Base-by-base conservation (phyloP, 78 protist genomes). In the Dictyostelium intermedium region DNA sequence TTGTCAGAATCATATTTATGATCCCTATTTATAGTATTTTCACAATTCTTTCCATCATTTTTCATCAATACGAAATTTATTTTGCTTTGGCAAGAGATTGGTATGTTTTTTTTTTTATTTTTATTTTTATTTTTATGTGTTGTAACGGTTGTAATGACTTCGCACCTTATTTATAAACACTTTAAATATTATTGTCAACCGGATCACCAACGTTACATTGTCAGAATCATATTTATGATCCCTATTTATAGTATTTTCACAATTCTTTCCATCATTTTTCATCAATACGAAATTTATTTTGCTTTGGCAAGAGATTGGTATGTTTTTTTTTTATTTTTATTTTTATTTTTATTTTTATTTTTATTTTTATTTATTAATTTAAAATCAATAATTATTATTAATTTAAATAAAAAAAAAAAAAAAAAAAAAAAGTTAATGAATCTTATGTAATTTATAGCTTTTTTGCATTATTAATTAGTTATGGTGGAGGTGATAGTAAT, bases 391-490 rank as follows among this genome's bases (percentile, higher is more conserved):
- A n/a, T n/a, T n/a, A n/a, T n/a, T n/a, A n/a, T n/a, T n/a, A n/a
- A n/a, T n/a, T n/a, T n/a, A n/a, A n/a, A n/a, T n/a, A n/a, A n/a
- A n/a, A n/a, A n/a, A n/a, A n/a, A n/a, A n/a, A n/a, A n/a, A n/a
- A n/a, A n/a, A n/a, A n/a, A n/a, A n/a, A n/a, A n/a, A n/a, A n/a
- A 83, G 91, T 45, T 84, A n/a, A 84, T 45, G 91, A 84, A 47
- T 63, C 91, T 25, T 84, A 84, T 84, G 91, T 69, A 45, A 34
- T 84, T 30, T 84, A 70, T 70, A 70, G 41, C n/a, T 84, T 84
- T 84, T 84, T 84, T 47, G 82, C 74, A 23, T 20, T 84, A 72
- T 72, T 83, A 37, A 41, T 84, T 14, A 47, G 34, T 35, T 84
- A 84, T 70, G 60, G 77, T 23, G 81, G 80, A 41, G 91, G 91